Conservation (phyloP, 2,329 filamentous ascomycete genomes). For the Onygenales sp. region DNA sequence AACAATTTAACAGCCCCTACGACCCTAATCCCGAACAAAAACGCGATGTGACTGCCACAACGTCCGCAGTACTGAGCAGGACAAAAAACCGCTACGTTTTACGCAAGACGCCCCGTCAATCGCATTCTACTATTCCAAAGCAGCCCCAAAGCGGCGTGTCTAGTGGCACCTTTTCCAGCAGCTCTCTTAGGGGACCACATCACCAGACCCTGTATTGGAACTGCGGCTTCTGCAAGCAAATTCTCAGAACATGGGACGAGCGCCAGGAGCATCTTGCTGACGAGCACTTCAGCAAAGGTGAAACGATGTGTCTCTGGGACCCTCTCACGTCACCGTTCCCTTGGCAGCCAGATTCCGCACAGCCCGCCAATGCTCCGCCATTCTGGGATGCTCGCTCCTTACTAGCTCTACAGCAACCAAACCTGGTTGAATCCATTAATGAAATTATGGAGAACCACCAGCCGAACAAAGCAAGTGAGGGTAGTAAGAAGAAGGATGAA, state of each 20-base stretch:
- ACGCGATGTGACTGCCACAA: not conserved
- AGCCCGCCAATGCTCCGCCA: not conserved
- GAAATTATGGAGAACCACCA: not conserved
- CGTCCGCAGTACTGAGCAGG: not conserved
- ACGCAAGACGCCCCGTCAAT: not conserved
- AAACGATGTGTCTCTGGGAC: slow-evolving; percentile 2
- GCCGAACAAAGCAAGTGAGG: not conserved
- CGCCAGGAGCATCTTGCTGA: slow-evolving; percentile 5
- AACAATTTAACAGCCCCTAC: not conserved
- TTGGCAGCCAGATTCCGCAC: not conserved
- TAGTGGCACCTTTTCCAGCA: not conserved
- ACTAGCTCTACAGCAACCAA: not conserved
- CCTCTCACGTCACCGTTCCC: slow-evolving; percentile 1
- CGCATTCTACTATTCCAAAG: not conserved
- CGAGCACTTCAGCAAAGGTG: not conserved
- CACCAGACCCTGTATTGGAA: slow-evolving; percentile 4
- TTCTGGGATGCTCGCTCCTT: not conserved
- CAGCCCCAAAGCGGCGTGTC: not conserved
- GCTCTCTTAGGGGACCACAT: not conserved
- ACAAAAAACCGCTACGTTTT: not conserved
- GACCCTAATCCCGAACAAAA: not conserved
- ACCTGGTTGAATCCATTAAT: not conserved
- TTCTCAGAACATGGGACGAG: slow-evolving; percentile 5
- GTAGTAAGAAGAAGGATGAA: no score
- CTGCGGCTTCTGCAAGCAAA: slow-evolving; percentile 6